Base-by-base conservation (phyloP, 1,139 yeast genomes). In the Magnusiomyces clavatus region DNA sequence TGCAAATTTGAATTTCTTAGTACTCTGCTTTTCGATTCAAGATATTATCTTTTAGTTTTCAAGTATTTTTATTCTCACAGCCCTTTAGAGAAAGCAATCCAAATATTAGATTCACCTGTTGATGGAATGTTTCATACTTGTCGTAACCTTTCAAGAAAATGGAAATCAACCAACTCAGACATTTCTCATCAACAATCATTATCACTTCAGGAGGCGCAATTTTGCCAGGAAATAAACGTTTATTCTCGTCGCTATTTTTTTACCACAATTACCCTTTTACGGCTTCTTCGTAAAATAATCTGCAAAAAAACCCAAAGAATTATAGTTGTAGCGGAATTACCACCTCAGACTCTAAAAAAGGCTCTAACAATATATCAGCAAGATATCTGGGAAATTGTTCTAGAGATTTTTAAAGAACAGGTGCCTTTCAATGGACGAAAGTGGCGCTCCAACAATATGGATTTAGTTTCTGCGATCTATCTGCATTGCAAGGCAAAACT, bases 381-480 rank as follows among this genome's bases (percentile, higher is more conserved):
- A 14, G 75, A 77, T n/a, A 67, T 89, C 34, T 82, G 86, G 68
- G 73, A 71, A 45, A 89, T 95, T 1, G 81, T 86, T 2, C 71
- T 90, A 58, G 83, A 82, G 61, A 77, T 68, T 6, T 73, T 90
- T 56, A 89, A 87, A 65, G 83, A 87, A 57, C 76, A 89, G 49
- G 82, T 90, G 0, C 97, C 97, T 0, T 88, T 84, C 66, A 90
- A 87, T 60, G 97, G 97, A 17, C 80, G 95, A 55, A 89, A 90
- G 66, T 92, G 99, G 99, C 83, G 89, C 60, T 80, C 89, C 13
- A 78, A 82, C 58, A 94, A 92, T 64, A 92, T 94, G 97, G 96
- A 89, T 60, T 72, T 92, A 52, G 87, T 94, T 6, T 88, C 97
- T 0, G 82, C 86, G 56, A 89, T 92, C 1, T 92, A 86, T 63